Percentiles rank a stretch among this genome's conserved stretches.
Conservation (phyloP, 2,329 filamentous ascomycete genomes). For the Sporothrix protearum region DNA sequence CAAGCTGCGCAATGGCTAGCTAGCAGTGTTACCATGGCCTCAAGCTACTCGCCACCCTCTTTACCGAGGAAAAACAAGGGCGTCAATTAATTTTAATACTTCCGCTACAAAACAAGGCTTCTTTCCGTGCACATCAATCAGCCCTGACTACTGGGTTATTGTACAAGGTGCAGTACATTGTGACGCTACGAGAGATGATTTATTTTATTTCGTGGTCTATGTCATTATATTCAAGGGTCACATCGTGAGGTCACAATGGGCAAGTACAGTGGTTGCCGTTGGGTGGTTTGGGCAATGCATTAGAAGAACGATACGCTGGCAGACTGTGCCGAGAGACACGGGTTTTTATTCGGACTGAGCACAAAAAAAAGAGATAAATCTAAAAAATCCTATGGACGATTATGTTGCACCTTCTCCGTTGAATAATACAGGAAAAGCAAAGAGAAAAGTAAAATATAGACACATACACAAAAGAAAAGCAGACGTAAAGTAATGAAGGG, state of each 20-base stretch:
- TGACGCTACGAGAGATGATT: too few species aligned
- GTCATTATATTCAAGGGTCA: too few species aligned
- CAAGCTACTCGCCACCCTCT: neutral
- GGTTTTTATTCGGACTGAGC: conserved; percentile 19
- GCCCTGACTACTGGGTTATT: too few species aligned
- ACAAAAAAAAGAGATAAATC: conserved; percentile 24
- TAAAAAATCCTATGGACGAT: conserved; percentile 27
- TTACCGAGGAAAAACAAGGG: neutral
- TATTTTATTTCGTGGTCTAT: too few species aligned
- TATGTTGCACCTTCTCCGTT: conserved; percentile 10
- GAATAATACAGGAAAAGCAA: neutral
- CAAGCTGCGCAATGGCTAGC: neutral
- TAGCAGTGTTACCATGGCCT: neutral
- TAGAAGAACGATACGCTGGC: too few species aligned
- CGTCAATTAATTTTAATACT: neutral
- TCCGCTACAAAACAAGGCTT: neutral
- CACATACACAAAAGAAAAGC: neutral
- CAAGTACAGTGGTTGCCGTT: too few species aligned
- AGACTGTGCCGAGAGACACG: too few species aligned
- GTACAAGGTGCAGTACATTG: neutral
- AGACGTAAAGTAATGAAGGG: conserved; percentile 4
- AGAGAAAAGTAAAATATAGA: neutral
- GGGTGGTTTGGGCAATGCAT: too few species aligned
- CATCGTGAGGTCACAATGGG: too few species aligned
- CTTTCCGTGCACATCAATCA: neutral